These are phyloP conservation scores for Penicillium parvum DNA, from an alignment of 495 filamentous ascomycete genomes.

Conservation along the genomic window DNA sequence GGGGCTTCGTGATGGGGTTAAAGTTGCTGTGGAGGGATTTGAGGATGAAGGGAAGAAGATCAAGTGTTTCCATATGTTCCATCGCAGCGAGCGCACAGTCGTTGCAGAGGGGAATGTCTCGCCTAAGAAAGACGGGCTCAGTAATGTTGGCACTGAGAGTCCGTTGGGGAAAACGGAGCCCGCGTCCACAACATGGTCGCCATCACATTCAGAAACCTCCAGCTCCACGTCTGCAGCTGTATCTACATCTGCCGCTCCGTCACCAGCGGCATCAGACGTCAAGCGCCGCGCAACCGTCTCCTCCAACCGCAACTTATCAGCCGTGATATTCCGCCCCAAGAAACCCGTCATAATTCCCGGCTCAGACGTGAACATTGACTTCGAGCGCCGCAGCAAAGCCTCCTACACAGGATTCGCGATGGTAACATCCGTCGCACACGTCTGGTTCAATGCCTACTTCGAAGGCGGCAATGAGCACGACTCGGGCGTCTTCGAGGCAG, in stretches of 20 bases:
- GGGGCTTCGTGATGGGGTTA: constrained; percentile 84
- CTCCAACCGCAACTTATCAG: constrained; percentile 24
- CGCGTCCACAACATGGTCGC: constrained; percentile 7
- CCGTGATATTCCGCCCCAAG: constrained; percentile 74
- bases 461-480: constrained; percentile 69
- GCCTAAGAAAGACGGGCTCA: constrained; percentile 1
- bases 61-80: constrained; percentile 77
- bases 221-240: constrained; percentile 1
- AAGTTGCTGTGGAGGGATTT: constrained; percentile 80
- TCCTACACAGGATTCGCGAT: constrained; percentile 72
- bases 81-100: constrained; percentile 64
- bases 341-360: constrained; percentile 64
- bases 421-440: constrained; percentile 88
- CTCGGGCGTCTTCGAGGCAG: constrained; percentile 58
- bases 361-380: constrained; percentile 83
- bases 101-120: constrained; percentile 47
- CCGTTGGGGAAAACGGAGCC: constrained; percentile 1
- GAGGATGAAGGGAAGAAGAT: constrained; percentile 84
- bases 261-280: constrained; percentile 6
- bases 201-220: constrained; percentile 21
- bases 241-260: too few relatives aligned
- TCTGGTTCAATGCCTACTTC: constrained; percentile 96
- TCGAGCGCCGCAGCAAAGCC: constrained; percentile 76
- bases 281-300: constrained; percentile 6
- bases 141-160: constrained; percentile 6